A percentile compares a stretch with the other conserved stretches of the same genome.
Evolutionary conservation across 441 rosid species (phyloP).

Genomic region (Gossypium aridum): DNA sequence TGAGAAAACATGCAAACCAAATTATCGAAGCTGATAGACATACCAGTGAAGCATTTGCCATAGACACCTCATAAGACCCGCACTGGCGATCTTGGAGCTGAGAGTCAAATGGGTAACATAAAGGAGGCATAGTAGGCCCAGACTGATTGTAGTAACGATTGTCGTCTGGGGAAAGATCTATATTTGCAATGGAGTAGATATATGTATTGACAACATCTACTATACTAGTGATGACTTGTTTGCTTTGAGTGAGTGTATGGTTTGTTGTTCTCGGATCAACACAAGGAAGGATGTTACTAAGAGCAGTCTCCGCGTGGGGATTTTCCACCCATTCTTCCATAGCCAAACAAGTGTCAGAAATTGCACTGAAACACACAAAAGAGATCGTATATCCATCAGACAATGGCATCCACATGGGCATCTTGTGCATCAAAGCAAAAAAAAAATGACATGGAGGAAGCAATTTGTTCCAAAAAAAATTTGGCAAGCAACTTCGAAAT

Average conservation of each 20-base stretch:
- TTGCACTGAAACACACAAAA: slow-evolving; percentile 43
- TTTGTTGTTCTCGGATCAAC: slow-evolving; percentile 84
- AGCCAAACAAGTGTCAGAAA: slow-evolving; percentile 81
- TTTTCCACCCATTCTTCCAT: slow-evolving; percentile 94
- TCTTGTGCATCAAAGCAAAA: background rate
- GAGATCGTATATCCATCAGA: background rate
- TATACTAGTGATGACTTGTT: slow-evolving; percentile 73
- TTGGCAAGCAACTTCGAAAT: background rate
- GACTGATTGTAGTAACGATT: slow-evolving; percentile 65
- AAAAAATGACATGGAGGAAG: background rate
- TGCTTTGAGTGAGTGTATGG: slow-evolving; percentile 75
- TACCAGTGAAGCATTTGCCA: slow-evolving; percentile 81
- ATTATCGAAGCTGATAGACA: background rate
- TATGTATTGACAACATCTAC: slow-evolving; percentile 77
- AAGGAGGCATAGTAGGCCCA: slow-evolving; percentile 86
- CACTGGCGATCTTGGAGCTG: slow-evolving; percentile 62
- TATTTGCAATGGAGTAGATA: slow-evolving; percentile 68
- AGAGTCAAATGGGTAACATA: slow-evolving; percentile 74
- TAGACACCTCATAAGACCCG: slow-evolving; percentile 55
- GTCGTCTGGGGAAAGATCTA: slow-evolving; percentile 52
- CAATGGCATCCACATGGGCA: background rate
- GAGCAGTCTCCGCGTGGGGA: slow-evolving; percentile 90
- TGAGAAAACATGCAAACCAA: background rate
- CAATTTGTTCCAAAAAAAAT: background rate
- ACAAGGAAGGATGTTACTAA: slow-evolving; percentile 82